A percentile compares a stretch with the other conserved stretches of the same genome.
Evolutionary conservation across 371 early-diverging fungal species (phyloP).

Genomic region (Syncephalastrum racemosum): DNA sequence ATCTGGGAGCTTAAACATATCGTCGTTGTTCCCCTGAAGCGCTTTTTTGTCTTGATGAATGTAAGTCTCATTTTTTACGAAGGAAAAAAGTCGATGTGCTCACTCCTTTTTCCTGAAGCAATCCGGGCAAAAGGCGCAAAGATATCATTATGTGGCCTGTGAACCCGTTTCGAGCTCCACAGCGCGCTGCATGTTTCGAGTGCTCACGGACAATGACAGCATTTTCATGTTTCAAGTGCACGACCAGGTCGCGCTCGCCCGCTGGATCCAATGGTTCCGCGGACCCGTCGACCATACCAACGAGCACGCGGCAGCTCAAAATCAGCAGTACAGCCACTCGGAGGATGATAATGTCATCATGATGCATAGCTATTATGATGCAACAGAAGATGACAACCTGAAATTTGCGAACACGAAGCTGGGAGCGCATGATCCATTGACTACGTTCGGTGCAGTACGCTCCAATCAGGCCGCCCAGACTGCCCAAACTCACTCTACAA

Average conservation of each 20-base stretch:
- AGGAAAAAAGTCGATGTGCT: neutral
- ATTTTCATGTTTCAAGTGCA: constrained; percentile 40
- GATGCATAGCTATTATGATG: neutral
- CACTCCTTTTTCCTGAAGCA: constrained; percentile 16
- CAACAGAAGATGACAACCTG: neutral
- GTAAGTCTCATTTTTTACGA: constrained; percentile 23
- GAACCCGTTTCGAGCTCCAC: constrained; percentile 16
- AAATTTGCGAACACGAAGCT: constrained; percentile 2
- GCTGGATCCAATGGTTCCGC: constrained; percentile 42
- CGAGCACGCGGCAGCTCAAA: neutral
- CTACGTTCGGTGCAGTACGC: constrained; percentile 12
- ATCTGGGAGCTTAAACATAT: constrained; percentile 49
- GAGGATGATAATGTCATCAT: neutral
- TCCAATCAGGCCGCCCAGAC: neutral
- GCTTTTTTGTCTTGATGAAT: constrained; percentile 32
- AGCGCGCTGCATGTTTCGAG: constrained; percentile 31
- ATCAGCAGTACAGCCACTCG: neutral
- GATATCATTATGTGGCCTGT: constrained; percentile 27
- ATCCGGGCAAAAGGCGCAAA: constrained; percentile 21
- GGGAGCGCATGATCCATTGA: constrained; percentile 2
- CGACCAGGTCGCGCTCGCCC: constrained; percentile 29
- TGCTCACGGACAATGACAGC: constrained; percentile 22
- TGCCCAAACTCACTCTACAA: neutral
- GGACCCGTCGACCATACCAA: constrained; percentile 14
- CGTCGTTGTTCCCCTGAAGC: constrained; percentile 34